Base-by-base conservation (phyloP, 495 filamentous ascomycete species). In the Cairneyella variabilis region DNA sequence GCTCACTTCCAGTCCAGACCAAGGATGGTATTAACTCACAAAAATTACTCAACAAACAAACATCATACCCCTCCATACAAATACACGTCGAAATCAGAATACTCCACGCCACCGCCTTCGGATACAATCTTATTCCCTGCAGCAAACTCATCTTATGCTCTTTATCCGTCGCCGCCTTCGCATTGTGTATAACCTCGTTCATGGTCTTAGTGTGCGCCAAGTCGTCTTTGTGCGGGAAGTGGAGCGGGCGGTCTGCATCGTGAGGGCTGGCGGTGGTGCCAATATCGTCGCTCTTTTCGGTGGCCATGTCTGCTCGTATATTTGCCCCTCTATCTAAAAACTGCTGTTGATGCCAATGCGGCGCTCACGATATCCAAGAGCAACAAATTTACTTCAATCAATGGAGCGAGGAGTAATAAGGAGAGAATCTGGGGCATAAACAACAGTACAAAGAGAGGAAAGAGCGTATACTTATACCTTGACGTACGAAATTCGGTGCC, bases 51-150 rank as follows among this genome's bases (percentile, higher is more conserved):
- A 84, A 71, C 48, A 85, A 64, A 39, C 73, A 76, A 37, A 83
- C 60, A 56, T 84, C 81, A 63, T 81, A 85, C 3, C 82, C 82
- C 58, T 85, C 81, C 81, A 85, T 85, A 55, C 74, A 72, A 49
- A 85, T 82, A 66, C 76, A 78, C 5, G 79, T 78, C 34, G 77
- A 80, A 60, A 85, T 79, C 46, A 83, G 71, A 25, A 84, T 42
- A 54, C 76, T 80, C 79, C 79, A 85, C 2, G 66, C 74, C 46
- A 82, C 74, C 40, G 77, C 77, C 60, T 80, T 80, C 20, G 76
- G 77, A 54, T 79, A 81, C 10, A 80, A 65, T 46, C 54, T 67
- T 51, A 81, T 70, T 48, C 76, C 77, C 48, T 81, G 72, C 55
- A 64, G 53, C 37, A 81, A 62, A 5, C 74, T 77, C 77, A 81